phyloP scores from a whole-genome alignment of 2,329 filamentous ascomycete species.

The Fusarium sp. region DNA sequence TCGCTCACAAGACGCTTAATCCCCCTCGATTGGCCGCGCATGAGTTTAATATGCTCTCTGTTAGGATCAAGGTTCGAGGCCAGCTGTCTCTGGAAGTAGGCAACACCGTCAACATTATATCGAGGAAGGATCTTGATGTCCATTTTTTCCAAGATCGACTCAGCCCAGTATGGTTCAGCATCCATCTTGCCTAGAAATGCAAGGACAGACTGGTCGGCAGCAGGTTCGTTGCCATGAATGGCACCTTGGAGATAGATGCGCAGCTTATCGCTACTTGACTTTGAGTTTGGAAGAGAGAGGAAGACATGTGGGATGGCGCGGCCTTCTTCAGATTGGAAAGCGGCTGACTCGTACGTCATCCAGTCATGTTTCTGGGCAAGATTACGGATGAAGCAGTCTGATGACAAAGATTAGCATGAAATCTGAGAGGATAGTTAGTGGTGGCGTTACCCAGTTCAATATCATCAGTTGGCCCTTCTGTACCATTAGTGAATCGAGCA shows the following conservation, averaged over 20 bases:
- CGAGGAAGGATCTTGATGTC: slow-evolving; percentile 28
- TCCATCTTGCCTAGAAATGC: slow-evolving; percentile 24
- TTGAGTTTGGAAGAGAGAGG: background rate
- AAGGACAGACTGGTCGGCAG: slow-evolving; percentile 13
- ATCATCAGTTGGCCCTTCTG: slow-evolving; percentile 7
- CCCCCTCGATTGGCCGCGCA: background rate
- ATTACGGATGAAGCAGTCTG: slow-evolving; percentile 18
- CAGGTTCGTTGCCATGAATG: slow-evolving; percentile 27
- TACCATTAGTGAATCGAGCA: slow-evolving; percentile 5
- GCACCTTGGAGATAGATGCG: slow-evolving; percentile 20
- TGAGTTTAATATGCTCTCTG: slow-evolving; percentile 18
- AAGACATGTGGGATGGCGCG: slow-evolving; percentile 21
- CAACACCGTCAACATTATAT: slow-evolving; percentile 22
- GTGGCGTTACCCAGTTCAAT: background rate
- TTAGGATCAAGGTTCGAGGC: slow-evolving; percentile 19
- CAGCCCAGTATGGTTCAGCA: slow-evolving; percentile 15
- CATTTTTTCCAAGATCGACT: slow-evolving; percentile 20
- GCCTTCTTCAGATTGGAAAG: slow-evolving; percentile 20
- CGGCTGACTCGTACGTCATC: slow-evolving; percentile 5
- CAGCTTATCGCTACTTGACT: background rate
- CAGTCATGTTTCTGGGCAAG: slow-evolving; percentile 18
- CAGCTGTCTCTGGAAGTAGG: slow-evolving; percentile 25
- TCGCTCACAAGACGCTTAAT: slow-evolving; percentile 13
- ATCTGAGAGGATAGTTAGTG: rapidly evolving
- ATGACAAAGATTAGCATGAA: background rate